Evolutionary conservation across 805 yeast species (phyloP).

Genomic region (Kodamaea jinghongensis): DNA sequence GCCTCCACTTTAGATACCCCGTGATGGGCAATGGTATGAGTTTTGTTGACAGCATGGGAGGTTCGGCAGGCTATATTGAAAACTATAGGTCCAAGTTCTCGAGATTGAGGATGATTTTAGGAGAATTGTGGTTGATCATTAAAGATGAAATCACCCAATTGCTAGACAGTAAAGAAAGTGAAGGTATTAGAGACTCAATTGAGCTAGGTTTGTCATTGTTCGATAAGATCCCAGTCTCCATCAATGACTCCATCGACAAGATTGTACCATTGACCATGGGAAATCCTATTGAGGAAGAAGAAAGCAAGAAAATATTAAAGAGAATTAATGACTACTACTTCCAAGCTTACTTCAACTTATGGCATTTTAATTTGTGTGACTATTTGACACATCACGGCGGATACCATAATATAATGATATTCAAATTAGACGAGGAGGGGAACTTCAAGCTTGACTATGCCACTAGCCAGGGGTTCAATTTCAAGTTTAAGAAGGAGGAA

Average conservation of each 20-base stretch:
- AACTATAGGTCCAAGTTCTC: slow-evolving; percentile 61
- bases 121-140: slow-evolving; percentile 61
- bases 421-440: slow-evolving; percentile 43
- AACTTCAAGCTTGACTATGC: slow-evolving; percentile 49
- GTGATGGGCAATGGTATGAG: slow-evolving; percentile 68
- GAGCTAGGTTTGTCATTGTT: slow-evolving; percentile 59
- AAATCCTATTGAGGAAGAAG: slow-evolving; percentile 13
- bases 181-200: slow-evolving; percentile 38
- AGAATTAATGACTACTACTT: slow-evolving; percentile 59
- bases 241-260: slow-evolving; percentile 36
- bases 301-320: slow-evolving; percentile 41
- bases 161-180: slow-evolving; percentile 15
- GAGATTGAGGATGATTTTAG: slow-evolving; percentile 57
- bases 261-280: slow-evolving; percentile 39
- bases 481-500: slow-evolving; percentile 41
- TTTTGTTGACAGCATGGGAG: slow-evolving; percentile 50
- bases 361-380: slow-evolving; percentile 79
- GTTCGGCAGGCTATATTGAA: slow-evolving; percentile 44
- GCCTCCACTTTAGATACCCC: slow-evolving; percentile 68
- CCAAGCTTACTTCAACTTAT: slow-evolving; percentile 64
- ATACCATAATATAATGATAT: slow-evolving; percentile 44
- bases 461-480: slow-evolving; percentile 61
- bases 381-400: slow-evolving; percentile 17
- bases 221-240: slow-evolving; percentile 57
- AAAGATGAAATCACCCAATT: slow-evolving; percentile 48